These are phyloP conservation scores for Candida glaebosa DNA, from an alignment of 805 yeast species.

Conservation along the genomic window DNA sequence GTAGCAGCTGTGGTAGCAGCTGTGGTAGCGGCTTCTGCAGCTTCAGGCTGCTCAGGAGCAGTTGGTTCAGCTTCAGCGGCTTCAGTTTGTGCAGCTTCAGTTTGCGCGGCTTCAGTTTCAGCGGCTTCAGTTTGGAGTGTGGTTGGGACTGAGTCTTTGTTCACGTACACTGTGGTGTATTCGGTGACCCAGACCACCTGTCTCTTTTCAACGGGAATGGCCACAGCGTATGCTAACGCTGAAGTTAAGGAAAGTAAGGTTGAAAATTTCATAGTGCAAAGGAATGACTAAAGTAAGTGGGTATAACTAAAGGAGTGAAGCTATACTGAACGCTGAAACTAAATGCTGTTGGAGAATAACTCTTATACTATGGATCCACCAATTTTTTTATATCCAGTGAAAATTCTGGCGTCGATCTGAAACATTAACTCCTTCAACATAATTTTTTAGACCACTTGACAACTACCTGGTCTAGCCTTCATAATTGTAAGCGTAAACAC, in stretches of 20 bases:
- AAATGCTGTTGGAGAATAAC: neutral
- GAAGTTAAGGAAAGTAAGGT: conserved; percentile 11
- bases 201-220: conserved; percentile 20
- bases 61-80: neutral
- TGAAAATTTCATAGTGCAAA: conserved; percentile 11
- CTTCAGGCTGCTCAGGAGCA: conserved; percentile 6
- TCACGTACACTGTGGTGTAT: conserved; percentile 18
- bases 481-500: too few relatives aligned
- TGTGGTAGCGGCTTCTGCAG: conserved; percentile 11
- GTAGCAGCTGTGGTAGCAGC: conserved; percentile 8
- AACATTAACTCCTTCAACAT: neutral
- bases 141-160: conserved; percentile 1
- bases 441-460: neutral
- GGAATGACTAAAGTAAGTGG: conserved; percentile 11
- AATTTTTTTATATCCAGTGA: too few relatives aligned
- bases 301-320: conserved; percentile 1
- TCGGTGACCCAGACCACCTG: conserved; percentile 22
- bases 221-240: conserved; percentile 19
- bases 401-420: neutral
- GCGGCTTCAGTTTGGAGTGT: neutral
- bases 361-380: too few relatives aligned
- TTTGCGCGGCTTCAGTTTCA: neutral
- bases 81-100: neutral
- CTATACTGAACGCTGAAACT: neutral
- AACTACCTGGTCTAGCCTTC: neutral